These are phyloP conservation scores for Rhinocladiella similis DNA, from an alignment of 2,329 filamentous ascomycete genomes.

Conservation along the genomic window DNA sequence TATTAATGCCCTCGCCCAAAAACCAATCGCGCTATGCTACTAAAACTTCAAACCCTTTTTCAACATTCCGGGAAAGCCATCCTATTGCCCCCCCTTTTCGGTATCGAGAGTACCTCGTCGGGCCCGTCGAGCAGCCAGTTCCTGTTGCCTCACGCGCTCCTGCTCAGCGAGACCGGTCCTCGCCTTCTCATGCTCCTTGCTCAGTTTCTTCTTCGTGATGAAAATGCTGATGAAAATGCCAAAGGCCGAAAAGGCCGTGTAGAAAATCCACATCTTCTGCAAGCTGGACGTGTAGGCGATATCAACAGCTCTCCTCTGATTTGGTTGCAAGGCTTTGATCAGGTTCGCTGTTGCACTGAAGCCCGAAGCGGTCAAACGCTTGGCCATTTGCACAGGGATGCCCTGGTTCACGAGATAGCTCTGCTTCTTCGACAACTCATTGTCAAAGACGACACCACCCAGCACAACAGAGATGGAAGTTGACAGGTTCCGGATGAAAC, in stretches of 20 bases:
- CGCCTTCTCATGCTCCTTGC: constrained; percentile 42
- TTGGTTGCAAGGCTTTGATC: constrained; percentile 31
- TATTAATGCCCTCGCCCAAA: too few relatives aligned
- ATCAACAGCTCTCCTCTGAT: constrained; percentile 33
- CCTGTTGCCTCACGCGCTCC: constrained; percentile 38
- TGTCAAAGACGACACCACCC: constrained; percentile 49
- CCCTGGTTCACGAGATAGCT: constrained; percentile 26
- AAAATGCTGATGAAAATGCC: constrained; percentile 34
- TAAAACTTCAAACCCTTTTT: neutral
- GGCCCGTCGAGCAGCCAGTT: constrained; percentile 33
- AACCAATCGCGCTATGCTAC: neutral
- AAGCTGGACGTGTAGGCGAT: constrained; percentile 36
- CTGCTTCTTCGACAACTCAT: constrained; percentile 37
- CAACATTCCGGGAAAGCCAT: neutral
- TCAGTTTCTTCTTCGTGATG: constrained; percentile 37
- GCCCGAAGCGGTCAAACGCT: constrained; percentile 35
- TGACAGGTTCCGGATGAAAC: constrained; percentile 55
- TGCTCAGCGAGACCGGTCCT: constrained; percentile 48
- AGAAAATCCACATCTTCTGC: constrained; percentile 45
- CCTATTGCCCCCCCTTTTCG: constrained; percentile 6
- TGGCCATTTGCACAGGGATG: constrained; percentile 33
- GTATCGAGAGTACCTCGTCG: constrained; percentile 8
- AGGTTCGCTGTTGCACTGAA: constrained; percentile 37
- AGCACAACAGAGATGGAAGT: constrained; percentile 56
- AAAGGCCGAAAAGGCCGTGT: constrained; percentile 34